Percentiles rank a stretch among this genome's conserved stretches.
These are phyloP conservation scores for Sugiyamaella grinbergsii DNA, from an alignment of 1,139 yeast species.

Conservation along the genomic window DNA sequence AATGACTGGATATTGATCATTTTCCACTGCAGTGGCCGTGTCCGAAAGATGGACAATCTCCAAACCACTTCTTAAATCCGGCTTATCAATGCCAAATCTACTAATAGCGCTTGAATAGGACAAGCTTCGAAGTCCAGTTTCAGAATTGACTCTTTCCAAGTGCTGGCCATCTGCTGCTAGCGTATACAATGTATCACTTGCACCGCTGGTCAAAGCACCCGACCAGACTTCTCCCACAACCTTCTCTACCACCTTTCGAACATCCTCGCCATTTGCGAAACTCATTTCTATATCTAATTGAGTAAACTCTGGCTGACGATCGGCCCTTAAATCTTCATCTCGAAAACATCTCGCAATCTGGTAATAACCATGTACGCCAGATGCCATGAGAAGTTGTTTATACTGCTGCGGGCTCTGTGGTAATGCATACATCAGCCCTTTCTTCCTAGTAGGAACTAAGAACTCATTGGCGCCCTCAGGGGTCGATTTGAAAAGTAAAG, in stretches of 20 bases:
- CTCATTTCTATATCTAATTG: constrained; percentile 95
- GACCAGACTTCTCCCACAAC: constrained; percentile 61
- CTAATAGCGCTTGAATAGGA: constrained; percentile 70
- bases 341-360: constrained; percentile 94
- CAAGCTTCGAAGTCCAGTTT: constrained; percentile 47
- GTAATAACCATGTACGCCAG: constrained; percentile 83
- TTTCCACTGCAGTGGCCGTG: constrained; percentile 44
- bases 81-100: constrained; percentile 88
- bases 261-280: constrained; percentile 69
- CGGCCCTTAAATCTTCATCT: constrained; percentile 92
- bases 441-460: constrained; percentile 80
- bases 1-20: constrained; percentile 58
- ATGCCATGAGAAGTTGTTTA: constrained; percentile 90
- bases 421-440: constrained; percentile 70
- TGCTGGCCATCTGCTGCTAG: constrained; percentile 18
- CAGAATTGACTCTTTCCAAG: constrained; percentile 1
- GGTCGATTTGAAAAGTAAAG: constrained; percentile 86
- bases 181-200: constrained; percentile 45
- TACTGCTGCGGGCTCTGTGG: constrained; percentile 99
- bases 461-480: constrained; percentile 99
- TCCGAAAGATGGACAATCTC: constrained; percentile 53
- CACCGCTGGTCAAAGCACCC: constrained; percentile 43
- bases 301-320: constrained; percentile 96
- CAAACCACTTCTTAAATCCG: constrained; percentile 68
- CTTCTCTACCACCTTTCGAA: constrained; percentile 63